phyloP scores from a whole-genome alignment of 805 yeast species.

The Kazachstania kunashirensis region DNA sequence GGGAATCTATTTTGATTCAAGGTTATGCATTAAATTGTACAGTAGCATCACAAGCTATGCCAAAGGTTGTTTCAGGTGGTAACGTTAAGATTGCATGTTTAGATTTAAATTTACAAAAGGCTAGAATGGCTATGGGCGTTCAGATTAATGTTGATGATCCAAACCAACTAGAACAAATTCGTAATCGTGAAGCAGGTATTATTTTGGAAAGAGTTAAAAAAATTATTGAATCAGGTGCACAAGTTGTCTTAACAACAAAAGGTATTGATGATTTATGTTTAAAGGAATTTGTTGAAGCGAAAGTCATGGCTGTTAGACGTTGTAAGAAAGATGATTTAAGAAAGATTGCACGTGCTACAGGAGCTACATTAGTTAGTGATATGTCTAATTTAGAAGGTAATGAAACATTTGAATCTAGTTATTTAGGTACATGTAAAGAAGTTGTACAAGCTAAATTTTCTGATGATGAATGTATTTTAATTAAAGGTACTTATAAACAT shows the following conservation, averaged over 20 bases:
- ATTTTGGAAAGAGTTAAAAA: conserved; percentile 73
- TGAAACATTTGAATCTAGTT: conserved; percentile 77
- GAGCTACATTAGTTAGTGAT: conserved; percentile 80
- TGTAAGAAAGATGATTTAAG: conserved; percentile 94
- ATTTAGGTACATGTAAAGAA: conserved; percentile 82
- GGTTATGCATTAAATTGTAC: conserved; percentile 98
- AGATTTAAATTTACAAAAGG: conserved; percentile 89
- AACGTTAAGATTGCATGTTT: conserved; percentile 78
- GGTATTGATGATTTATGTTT: conserved; percentile 91
- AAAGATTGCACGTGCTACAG: conserved; percentile 96
- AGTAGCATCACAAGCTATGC: conserved; percentile 95
- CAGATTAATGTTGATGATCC: conserved; percentile 96
- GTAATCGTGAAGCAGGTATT: conserved; percentile 81
- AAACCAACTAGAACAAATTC: conserved; percentile 86
- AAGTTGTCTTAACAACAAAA: conserved; percentile 84
- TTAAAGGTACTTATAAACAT: conserved; percentile 84
- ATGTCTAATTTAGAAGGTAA: conserved; percentile 95
- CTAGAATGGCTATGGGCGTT: conserved; percentile 97
- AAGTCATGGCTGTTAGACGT: conserved; percentile 92
- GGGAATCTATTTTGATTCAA: conserved; percentile 74
- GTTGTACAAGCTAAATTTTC: conserved; percentile 85
- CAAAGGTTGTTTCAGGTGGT: conserved; percentile 38
- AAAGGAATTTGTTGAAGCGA: conserved; percentile 83
- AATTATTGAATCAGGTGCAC: conserved; percentile 81
- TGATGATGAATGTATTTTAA: conserved; percentile 92